Evolutionary conservation across 164 flowering plant species (phyloP).

Genomic region (Dillenia suffruticosa): DNA sequence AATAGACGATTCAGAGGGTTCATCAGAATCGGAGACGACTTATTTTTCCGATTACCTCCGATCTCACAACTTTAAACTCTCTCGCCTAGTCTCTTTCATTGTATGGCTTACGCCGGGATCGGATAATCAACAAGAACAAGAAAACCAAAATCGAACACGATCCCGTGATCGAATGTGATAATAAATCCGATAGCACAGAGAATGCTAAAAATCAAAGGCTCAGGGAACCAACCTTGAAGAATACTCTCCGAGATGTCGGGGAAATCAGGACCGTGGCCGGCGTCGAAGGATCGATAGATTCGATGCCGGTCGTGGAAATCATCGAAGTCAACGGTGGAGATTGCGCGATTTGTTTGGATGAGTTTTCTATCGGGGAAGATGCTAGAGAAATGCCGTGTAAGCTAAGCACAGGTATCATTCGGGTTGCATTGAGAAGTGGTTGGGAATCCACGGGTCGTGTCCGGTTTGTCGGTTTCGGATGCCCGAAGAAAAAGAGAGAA

Average conservation of each 20-base stretch:
- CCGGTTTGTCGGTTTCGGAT: constrained; percentile 33
- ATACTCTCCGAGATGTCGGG: background rate
- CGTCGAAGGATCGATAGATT: constrained; percentile 28
- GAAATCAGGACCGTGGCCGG: constrained; percentile 14
- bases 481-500: constrained; percentile 16
- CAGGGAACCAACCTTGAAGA: no score
- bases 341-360: constrained; percentile 34
- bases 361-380: constrained; percentile 12
- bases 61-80: no score
- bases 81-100: no score
- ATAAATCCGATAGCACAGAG: no score
- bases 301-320: constrained; percentile 16
- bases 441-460: constrained; percentile 30
- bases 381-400: constrained; percentile 35
- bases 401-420: constrained; percentile 29
- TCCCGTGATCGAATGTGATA: no score
- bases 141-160: no score
- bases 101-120: no score
- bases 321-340: constrained; percentile 6
- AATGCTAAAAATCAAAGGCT: no score
- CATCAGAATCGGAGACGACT: no score
- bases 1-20: no score
- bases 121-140: no score
- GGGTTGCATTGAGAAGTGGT: constrained; percentile 28
- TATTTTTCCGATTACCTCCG: no score